These are phyloP conservation scores for Populus davidiana DNA, from an alignment of 345 rosid species.

Conservation along the genomic window DNA sequence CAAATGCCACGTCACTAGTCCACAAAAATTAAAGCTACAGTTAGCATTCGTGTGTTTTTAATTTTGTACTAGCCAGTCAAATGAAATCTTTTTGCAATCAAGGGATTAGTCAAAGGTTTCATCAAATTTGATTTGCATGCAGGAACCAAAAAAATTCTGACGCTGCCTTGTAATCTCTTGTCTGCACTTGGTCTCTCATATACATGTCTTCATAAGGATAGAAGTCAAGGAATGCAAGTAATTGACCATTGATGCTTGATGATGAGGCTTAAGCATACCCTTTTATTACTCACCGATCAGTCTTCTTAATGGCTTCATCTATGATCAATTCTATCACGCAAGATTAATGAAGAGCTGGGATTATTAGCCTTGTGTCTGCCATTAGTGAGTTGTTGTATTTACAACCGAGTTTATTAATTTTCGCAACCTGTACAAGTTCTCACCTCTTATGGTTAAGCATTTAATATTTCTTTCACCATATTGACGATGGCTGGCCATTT, in stretches of 20 bases:
- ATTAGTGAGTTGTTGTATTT: neutral
- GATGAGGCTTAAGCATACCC: neutral
- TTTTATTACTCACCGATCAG: neutral
- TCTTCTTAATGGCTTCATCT: conserved; percentile 9
- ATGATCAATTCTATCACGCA: conserved; percentile 7
- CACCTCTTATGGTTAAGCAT: neutral
- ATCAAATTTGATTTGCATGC: conserved; percentile 7
- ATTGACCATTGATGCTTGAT: neutral
- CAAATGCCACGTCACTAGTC: too few relatives aligned
- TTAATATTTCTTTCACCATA: neutral
- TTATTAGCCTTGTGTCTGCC: conserved; percentile 20
- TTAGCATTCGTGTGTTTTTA: too few relatives aligned
- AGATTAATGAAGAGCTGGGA: conserved; percentile 5
- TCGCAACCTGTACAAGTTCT: neutral
- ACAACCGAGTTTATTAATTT: neutral
- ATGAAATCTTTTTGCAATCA: neutral
- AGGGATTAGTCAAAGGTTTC: neutral
- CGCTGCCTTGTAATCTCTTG: neutral
- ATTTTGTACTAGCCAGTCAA: neutral
- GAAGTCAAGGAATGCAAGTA: neutral
- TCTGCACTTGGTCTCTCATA: neutral
- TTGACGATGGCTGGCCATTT: neutral
- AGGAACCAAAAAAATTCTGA: neutral
- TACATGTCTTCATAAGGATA: neutral
- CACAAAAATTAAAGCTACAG: too few relatives aligned